Conservation (phyloP, 768 basidiomycete genomes). For the Nevesoporus exiguus region DNA sequence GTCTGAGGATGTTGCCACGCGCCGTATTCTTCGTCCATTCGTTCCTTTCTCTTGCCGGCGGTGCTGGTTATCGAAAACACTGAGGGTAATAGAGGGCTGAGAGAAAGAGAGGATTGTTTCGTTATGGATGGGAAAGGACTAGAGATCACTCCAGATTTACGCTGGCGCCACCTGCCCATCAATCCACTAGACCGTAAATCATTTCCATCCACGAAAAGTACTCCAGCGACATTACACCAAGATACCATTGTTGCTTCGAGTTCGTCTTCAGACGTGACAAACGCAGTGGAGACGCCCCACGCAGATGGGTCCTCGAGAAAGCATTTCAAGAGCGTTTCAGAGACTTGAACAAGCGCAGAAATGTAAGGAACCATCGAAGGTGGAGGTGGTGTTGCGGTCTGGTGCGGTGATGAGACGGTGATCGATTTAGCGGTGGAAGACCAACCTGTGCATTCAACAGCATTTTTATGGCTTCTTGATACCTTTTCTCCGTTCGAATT, state of each 20-base stretch:
- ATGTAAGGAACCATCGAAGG: slow-evolving; percentile 50
- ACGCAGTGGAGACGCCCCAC: slow-evolving; percentile 60
- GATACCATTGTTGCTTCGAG: slow-evolving; percentile 54
- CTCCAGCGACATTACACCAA: slow-evolving; percentile 39
- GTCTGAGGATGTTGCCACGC: not conserved
- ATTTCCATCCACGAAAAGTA: slow-evolving; percentile 36
- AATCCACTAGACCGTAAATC: slow-evolving; percentile 8
- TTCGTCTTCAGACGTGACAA: slow-evolving; percentile 49
- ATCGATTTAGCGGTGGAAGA: not conserved
- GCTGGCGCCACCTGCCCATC: slow-evolving; percentile 23
- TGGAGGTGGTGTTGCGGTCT: slow-evolving; percentile 44
- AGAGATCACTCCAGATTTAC: slow-evolving; percentile 14
- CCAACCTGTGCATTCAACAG: slow-evolving; percentile 37
- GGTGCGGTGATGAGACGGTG: slow-evolving; percentile 8
- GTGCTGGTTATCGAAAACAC: slow-evolving; percentile 8
- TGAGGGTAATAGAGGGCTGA: slow-evolving; percentile 11
- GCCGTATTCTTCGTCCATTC: slow-evolving; percentile 3
- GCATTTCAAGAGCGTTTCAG: slow-evolving; percentile 46
- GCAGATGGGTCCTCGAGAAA: slow-evolving; percentile 63
- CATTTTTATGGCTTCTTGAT: slow-evolving; percentile 37
- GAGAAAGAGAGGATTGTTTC: slow-evolving; percentile 6
- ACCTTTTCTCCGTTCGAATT: slow-evolving; percentile 44
- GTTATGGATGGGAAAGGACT: slow-evolving; percentile 3
- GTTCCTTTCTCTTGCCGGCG: slow-evolving; percentile 3
- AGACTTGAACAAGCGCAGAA: slow-evolving; percentile 47